Evolutionary conservation across 371 early-diverging fungal genomes (phyloP).

Genomic region (Syncephalastrum monosporum): DNA sequence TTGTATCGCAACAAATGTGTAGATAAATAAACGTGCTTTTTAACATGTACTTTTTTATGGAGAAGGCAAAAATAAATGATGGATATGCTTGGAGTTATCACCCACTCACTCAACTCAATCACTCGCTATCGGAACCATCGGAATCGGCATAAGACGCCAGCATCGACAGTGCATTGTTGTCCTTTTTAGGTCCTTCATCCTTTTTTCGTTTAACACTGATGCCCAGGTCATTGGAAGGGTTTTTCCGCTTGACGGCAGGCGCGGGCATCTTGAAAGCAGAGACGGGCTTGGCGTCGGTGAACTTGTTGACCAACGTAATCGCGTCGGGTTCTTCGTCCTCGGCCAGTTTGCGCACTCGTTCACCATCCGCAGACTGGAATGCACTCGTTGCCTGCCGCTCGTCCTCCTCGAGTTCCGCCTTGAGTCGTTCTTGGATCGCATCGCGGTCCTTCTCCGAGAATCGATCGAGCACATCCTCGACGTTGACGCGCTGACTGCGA

Average conservation of each 20-base stretch:
- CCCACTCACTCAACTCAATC: too few relatives aligned
- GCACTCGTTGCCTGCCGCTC: constrained; percentile 61
- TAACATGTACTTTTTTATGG: background rate
- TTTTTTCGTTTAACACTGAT: constrained; percentile 41
- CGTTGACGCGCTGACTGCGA: constrained; percentile 71
- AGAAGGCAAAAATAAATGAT: background rate
- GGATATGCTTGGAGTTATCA: background rate
- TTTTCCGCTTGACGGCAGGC: constrained; percentile 21
- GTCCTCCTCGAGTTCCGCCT: constrained; percentile 68
- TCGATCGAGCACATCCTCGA: constrained; percentile 58
- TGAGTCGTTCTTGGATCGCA: constrained; percentile 27
- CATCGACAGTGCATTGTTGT: constrained; percentile 24
- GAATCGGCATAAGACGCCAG: constrained; percentile 33
- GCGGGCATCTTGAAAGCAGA: constrained; percentile 38
- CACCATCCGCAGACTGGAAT: constrained; percentile 72
- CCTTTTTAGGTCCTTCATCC: constrained; percentile 18
- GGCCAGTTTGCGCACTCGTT: constrained; percentile 62
- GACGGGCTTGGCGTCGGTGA: constrained; percentile 22
- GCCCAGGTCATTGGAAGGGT: constrained; percentile 9
- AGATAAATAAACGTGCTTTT: constrained; percentile 1
- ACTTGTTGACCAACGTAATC: constrained; percentile 42
- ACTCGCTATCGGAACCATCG: constrained; percentile 14
- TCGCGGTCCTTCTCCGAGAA: constrained; percentile 49
- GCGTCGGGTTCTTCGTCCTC: constrained; percentile 57
- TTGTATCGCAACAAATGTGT: background rate